phyloP scores from a whole-genome alignment of 2,329 filamentous ascomycete genomes.

The Colletotrichum sp. region DNA sequence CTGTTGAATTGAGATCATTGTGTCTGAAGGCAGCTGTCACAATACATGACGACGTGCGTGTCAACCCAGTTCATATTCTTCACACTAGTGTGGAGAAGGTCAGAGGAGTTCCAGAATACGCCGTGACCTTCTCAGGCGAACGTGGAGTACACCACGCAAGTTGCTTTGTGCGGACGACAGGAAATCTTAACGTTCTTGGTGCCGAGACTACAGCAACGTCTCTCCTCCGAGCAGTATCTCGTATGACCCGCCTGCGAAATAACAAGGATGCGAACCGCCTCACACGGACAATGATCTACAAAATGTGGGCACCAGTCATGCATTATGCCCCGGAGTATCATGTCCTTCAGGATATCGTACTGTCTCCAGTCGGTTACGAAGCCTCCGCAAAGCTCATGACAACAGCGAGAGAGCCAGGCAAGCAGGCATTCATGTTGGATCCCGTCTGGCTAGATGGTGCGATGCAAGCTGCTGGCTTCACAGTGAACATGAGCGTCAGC shows the following conservation, averaged over 20 bases:
- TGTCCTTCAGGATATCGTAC: background rate
- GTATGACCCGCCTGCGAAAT: background rate
- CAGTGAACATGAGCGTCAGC: background rate
- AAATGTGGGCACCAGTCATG: background rate
- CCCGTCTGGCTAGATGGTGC: background rate
- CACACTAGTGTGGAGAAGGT: background rate
- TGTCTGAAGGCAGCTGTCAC: background rate
- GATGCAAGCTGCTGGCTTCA: background rate
- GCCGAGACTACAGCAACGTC: background rate
- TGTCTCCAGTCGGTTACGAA: background rate
- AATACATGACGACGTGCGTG: background rate
- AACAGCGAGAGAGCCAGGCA: background rate
- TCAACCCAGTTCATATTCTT: background rate
- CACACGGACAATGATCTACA: background rate
- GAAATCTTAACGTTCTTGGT: background rate
- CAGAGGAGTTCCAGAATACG: background rate
- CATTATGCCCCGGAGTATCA: background rate
- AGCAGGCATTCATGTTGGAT: background rate
- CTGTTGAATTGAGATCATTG: background rate
- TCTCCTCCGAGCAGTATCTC: background rate
- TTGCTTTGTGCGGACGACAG: background rate
- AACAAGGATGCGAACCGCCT: background rate
- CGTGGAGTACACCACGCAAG: background rate
- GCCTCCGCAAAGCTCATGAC: background rate
- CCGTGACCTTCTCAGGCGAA: background rate